Base-by-base conservation (phyloP, 2,329 filamentous ascomycete species). In the Ceratocystis cubensis region DNA sequence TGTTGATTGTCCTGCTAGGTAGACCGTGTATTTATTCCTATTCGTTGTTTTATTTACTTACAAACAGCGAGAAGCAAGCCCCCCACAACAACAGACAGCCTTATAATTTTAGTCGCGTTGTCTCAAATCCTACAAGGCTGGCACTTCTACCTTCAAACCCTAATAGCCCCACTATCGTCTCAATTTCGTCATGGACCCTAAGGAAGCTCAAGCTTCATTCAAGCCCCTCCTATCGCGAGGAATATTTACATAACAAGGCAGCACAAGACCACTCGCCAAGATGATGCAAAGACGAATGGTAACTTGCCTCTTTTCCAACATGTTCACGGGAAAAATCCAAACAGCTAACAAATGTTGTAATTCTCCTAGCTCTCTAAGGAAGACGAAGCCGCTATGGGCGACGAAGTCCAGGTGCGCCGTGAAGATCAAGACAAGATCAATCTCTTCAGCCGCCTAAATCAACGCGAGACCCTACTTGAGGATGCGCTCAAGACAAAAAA, bases 381-480 rank as follows among this genome's bases (percentile, higher is more conserved):
- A 75, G 93, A 97, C 72, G 94, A 99, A 77, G 87, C 86, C 68
- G 81, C 86, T 22, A 82, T 81, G 64, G 83, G 84, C 69, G 88
- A 94, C 71, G 94, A 99, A 74, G 88, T 91, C 72, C 89, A 96
- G 76, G 94, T 99, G 68, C 89, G 94, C 69, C 88, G 92, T 73
- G 92, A 97, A 75, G 94, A 99, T 75, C 94, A 99, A 77, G 92
- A 97, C 79, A 96, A 94, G 78, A 99, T 99, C 84, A 99, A 99
- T 78, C 88, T 86, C 70, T 99, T 99, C 81, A 96, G 92, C 76
- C 87, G 91, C 57, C 81, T 99, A 69, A 94, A 99, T 75, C 91
- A 95, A 75, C 88, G 89, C 64, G 89, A 96, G 75, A 81, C 88
- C 44, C 76, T 81, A 2, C 75, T 97, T 2, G 87, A 95, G 74